Evolutionary conservation across 140 eudicot genomes (phyloP), one percentile per base, ranked within the genome.

Genomic region (Bidens hawaiensis): DNA sequence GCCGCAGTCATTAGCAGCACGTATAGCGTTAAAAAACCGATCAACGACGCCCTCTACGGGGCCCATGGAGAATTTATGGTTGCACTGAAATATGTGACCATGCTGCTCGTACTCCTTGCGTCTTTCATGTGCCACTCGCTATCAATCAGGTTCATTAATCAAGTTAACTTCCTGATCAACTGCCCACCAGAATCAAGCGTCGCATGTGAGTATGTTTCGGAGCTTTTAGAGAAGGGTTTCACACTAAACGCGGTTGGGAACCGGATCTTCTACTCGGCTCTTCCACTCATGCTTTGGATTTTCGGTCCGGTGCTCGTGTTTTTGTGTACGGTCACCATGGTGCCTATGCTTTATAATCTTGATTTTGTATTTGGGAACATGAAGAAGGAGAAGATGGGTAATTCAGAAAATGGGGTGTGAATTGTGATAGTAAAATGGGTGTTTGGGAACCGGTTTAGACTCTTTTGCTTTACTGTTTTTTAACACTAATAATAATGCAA

Each of bases 1-100:
- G 96, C 96, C 3, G 98, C 98, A 1, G 87, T 91, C 10, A 74
- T 87, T n/a, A 91, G 98, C 62, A 91, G 96, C 68, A 87, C 98
- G 0, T 91, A 91, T 71, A 84, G 93, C 64, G 80, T 91, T 31
- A 91, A 91, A 28, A 84, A 82, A 62, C 95, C 95, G 0, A 76
- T 87, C 5, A 80, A 84, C 49, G 91, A 91, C 67, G 23, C 91
- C 40, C 71, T 91, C 12, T 91, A 87, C 17, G 98, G 98, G 0
- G 94, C 86, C 5, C 98, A 91, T 24, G 98, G 98, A 3, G 98
- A 91, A 62, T 84, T 91, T 62, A 87, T 82, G 82, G 75, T 87
- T 57, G 90, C 96, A 34, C 54, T 91, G 2, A 91, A 91, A 72
- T 91, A 91, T 22, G 96, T 87, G 0, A 73, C 95, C 0, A 77